These are phyloP conservation scores for Thalassiosira mediterranea DNA, from an alignment of 352 stramenopile genomes.

Conservation along the genomic window DNA sequence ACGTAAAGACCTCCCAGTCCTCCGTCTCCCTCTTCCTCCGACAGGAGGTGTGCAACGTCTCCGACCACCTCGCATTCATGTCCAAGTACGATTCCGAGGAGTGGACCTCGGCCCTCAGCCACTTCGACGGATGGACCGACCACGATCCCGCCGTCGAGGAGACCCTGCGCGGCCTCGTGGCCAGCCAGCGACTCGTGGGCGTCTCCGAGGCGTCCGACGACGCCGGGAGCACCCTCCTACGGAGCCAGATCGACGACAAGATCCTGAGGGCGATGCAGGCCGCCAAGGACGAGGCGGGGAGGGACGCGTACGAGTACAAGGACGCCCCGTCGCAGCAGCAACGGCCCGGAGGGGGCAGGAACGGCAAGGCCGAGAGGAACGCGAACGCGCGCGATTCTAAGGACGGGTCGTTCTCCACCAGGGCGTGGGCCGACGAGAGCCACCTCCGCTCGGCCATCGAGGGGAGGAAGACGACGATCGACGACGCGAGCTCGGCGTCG, in stretches of 20 bases:
- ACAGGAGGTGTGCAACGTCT: constrained; percentile 82
- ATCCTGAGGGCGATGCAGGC: constrained; percentile 71
- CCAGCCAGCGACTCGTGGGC: constrained; percentile 56
- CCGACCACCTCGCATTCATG: constrained; percentile 79
- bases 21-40: constrained; percentile 77
- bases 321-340: constrained; percentile 8
- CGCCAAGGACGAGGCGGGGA: constrained; percentile 60
- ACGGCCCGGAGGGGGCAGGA: too few relatives aligned
- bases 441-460: constrained; percentile 31
- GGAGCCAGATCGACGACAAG: constrained; percentile 73
- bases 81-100: constrained; percentile 81
- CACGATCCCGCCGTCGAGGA: constrained; percentile 44
- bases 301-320: constrained; percentile 41
- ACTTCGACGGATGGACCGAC: constrained; percentile 77
- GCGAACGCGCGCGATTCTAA: not conserved
- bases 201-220: constrained; percentile 57
- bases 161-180: constrained; percentile 53
- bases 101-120: constrained; percentile 73
- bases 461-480: constrained; percentile 9
- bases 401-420: not conserved
- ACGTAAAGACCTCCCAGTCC: constrained; percentile 78
- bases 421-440: constrained; percentile 19
- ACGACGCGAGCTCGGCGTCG: constrained; percentile 19
- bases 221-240: constrained; percentile 65
- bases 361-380: not conserved